Conservation (phyloP, 129 eudicot genomes). For the Ambrosia artemisiifolia region DNA sequence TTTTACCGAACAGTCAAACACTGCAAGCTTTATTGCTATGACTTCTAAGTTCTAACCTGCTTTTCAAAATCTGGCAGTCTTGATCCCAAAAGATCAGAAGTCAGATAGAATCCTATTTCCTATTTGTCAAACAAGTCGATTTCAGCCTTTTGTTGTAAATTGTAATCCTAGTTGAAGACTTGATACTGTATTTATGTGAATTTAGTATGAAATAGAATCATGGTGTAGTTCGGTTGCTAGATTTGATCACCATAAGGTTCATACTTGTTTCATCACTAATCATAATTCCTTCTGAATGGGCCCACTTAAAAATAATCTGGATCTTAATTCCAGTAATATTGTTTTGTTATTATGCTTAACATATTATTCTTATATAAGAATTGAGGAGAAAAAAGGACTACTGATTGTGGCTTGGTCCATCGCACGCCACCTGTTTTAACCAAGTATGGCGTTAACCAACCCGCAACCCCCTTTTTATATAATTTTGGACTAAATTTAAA, state of each 20-base stretch:
- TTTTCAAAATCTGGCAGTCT: background rate
- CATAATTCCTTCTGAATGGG: background rate
- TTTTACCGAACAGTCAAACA: background rate
- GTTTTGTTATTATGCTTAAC: background rate
- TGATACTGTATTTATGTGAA: background rate
- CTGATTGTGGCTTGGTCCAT: background rate
- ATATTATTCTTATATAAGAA: background rate
- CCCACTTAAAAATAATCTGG: background rate
- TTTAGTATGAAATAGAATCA: background rate
- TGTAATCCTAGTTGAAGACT: background rate
- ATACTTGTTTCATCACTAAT: background rate
- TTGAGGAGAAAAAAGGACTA: background rate
- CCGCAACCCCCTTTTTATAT: background rate
- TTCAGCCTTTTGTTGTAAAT: background rate
- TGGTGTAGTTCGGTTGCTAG: background rate
- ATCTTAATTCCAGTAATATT: background rate
- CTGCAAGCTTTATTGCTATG: background rate
- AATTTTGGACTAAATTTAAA: background rate
- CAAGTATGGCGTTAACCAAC: background rate
- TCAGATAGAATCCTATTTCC: too few species aligned
- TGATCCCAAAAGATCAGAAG: background rate
- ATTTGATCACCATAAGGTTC: background rate
- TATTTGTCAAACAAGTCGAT: background rate
- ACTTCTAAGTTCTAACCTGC: background rate
- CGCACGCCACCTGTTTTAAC: background rate